Evolutionary conservation across 2,329 filamentous ascomycete species (phyloP).

Genomic region (Cylindrodendrum hubeiense): DNA sequence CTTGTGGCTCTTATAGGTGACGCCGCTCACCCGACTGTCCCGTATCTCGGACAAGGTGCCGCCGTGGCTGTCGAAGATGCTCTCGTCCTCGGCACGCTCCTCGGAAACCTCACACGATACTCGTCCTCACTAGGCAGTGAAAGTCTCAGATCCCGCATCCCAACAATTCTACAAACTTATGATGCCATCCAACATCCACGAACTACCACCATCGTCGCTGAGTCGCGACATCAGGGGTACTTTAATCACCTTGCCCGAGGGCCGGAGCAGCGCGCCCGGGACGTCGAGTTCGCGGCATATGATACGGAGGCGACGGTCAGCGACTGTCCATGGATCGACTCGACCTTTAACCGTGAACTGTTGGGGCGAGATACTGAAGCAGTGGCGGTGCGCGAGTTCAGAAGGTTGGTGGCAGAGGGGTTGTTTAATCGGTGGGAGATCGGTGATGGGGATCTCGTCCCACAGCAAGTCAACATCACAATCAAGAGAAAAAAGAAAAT

Average conservation of each 20-base stretch:
- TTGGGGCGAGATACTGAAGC: slow-evolving; percentile 16
- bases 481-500: too few species aligned
- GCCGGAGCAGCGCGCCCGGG: slow-evolving; percentile 18
- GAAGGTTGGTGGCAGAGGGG: background rate
- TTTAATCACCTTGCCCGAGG: slow-evolving; percentile 22
- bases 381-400: background rate
- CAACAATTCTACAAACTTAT: slow-evolving; percentile 13
- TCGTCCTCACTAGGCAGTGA: background rate
- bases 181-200: slow-evolving; percentile 19
- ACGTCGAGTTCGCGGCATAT: slow-evolving; percentile 18
- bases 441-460: background rate
- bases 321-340: slow-evolving; percentile 29
- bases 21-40: slow-evolving; percentile 37
- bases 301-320: slow-evolving; percentile 22
- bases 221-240: slow-evolving; percentile 15
- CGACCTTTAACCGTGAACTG: slow-evolving; percentile 20
- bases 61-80: slow-evolving; percentile 44
- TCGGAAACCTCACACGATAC: slow-evolving; percentile 12
- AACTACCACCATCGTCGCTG: slow-evolving; percentile 13
- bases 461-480: too few species aligned
- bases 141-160: background rate
- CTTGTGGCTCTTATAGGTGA: slow-evolving; percentile 32
- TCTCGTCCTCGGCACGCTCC: slow-evolving; percentile 46
- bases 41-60: slow-evolving; percentile 43
- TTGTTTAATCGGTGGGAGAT: background rate